These are phyloP conservation scores for Leishmania tarentolae DNA, from an alignment of 208 protist genomes.

Conservation along the genomic window DNA sequence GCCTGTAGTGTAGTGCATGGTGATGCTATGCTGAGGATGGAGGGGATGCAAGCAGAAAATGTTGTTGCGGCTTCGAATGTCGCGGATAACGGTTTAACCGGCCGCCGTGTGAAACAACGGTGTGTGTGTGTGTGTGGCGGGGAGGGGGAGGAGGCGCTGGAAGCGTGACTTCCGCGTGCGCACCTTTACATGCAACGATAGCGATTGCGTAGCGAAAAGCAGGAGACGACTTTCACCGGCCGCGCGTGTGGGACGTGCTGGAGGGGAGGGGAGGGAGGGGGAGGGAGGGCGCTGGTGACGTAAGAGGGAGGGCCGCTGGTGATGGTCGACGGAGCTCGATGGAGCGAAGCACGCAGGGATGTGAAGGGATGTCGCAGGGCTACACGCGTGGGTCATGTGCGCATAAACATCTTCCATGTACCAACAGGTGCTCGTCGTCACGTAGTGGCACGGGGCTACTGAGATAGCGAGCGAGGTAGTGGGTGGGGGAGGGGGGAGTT, in stretches of 20 bases:
- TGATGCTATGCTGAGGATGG: background rate
- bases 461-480: background rate
- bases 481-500: no score
- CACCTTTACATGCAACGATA: no score
- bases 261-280: background rate
- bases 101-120: background rate
- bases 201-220: no score
- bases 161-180: no score
- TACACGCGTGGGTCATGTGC: background rate
- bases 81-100: background rate
- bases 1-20: slow-evolving; percentile 16
- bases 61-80: background rate
- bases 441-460: background rate
- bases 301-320: no score
- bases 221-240: background rate
- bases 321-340: background rate
- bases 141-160: background rate
- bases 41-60: background rate
- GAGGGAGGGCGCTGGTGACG: background rate
- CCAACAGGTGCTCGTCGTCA: background rate
- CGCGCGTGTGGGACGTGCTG: background rate
- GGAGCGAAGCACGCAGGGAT: background rate
- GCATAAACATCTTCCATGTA: background rate
- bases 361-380: background rate
- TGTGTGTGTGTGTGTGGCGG: background rate